Conservation (phyloP, 371 early-diverging fungal genomes). For the Mucor circinelloides region DNA sequence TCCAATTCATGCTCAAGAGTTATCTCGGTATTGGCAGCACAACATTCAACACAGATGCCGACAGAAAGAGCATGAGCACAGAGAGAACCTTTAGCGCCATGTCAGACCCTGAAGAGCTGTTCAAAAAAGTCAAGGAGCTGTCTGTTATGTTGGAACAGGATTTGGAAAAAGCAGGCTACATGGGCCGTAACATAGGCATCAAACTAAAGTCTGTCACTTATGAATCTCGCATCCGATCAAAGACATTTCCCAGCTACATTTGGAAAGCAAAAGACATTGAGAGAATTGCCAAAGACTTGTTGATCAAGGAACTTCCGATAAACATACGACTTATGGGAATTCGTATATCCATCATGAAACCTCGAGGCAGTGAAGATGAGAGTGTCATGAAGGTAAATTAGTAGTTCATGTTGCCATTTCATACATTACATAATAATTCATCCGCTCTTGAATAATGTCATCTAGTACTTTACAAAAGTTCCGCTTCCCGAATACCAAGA, state of each 20-base stretch:
- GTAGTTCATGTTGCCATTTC: not conserved
- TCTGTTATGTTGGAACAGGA: slow-evolving; percentile 34
- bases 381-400: slow-evolving; percentile 38
- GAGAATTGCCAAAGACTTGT: slow-evolving; percentile 36
- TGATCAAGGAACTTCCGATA: slow-evolving; percentile 43
- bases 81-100: slow-evolving; percentile 48
- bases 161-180: slow-evolving; percentile 23
- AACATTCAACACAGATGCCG: slow-evolving; percentile 20
- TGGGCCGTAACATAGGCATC: slow-evolving; percentile 46
- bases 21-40: slow-evolving; percentile 45
- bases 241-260: slow-evolving; percentile 38
- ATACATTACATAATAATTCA: not conserved
- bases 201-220: slow-evolving; percentile 47
- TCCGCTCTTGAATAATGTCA: not conserved
- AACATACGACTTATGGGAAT: slow-evolving; percentile 50
- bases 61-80: slow-evolving; percentile 45
- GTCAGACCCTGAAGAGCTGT: slow-evolving; percentile 27
- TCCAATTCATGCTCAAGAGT: slow-evolving; percentile 38
- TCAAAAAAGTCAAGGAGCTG: slow-evolving; percentile 42
- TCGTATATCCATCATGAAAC: slow-evolving; percentile 35
- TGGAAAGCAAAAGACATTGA: slow-evolving; percentile 41
- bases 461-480: slow-evolving; percentile 23
- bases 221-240: slow-evolving; percentile 40
- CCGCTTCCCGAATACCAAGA: not conserved
- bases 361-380: slow-evolving; percentile 27